These are phyloP conservation scores for Euclidium syriacum DNA, from an alignment of 345 rosid genomes.

Conservation along the genomic window DNA sequence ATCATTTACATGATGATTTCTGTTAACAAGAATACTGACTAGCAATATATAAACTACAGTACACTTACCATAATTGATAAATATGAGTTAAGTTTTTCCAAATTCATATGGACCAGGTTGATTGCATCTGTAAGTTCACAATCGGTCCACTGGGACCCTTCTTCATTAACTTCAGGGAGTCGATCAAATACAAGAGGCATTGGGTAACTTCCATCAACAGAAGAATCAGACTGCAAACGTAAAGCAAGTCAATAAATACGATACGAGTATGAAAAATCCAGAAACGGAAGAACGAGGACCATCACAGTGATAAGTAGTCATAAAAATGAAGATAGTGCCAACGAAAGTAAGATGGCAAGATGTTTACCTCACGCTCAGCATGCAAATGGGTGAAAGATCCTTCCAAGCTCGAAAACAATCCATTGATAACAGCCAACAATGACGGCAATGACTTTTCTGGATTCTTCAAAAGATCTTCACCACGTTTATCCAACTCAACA, in stretches of 20 bases:
- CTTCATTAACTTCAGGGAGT: conserved; percentile 55
- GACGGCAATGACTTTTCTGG: conserved; percentile 57
- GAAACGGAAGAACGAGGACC: not conserved
- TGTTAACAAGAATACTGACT: not conserved
- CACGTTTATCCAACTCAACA: conserved; percentile 60
- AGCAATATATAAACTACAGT: not conserved
- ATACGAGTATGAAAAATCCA: not conserved
- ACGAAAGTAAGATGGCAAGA: not conserved
- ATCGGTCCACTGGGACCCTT: conserved; percentile 69
- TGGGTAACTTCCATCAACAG: conserved; percentile 58
- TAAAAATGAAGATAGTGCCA: conserved; percentile 1
- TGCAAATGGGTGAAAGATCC: conserved; percentile 60
- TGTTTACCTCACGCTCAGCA: conserved; percentile 51
- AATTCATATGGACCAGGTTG: conserved; percentile 57
- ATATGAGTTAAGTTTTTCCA: conserved; percentile 60
- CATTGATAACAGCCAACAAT: conserved; percentile 42
- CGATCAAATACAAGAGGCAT: conserved; percentile 59
- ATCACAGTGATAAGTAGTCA: not conserved
- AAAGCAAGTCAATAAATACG: not conserved
- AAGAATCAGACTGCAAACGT: conserved; percentile 53
- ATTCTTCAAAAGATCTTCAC: conserved; percentile 63
- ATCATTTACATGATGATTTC: not conserved
- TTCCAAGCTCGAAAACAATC: conserved; percentile 61
- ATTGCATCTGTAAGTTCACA: conserved; percentile 67
- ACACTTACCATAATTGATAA: conserved; percentile 54